Base-by-base conservation (phyloP, 1,139 yeast genomes). In the Yamadazyma conglobata region DNA sequence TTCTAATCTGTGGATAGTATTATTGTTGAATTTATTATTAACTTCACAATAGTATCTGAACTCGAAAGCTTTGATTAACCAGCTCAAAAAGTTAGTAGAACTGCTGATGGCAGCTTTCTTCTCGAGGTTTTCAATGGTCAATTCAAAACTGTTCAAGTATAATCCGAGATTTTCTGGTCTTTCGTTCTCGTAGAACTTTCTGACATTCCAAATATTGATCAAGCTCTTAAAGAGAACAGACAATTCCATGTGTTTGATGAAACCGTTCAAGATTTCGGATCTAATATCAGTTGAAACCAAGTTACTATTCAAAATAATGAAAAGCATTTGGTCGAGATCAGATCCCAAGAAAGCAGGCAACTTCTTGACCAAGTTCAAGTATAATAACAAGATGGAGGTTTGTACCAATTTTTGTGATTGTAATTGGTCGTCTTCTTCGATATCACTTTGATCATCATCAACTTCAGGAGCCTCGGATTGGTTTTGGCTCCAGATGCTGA, bases 301-400 rank as follows among this genome's bases (percentile, higher is more conserved):
- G 30, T 70, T 66, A 30, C 87, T 76, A 26, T 64, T 60, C 42
- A 87, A 72, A 14, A 82, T 60, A 9, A 79, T 64, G 32, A 65
- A 59, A 37, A 87, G 58, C 30, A 86, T 71, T 31, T 77, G 76
- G 34, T 70, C 72, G 45, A 88, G 62, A 18, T 32, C 79, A 6
- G 93, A 77, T 13, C 77, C 66, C 63, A 91, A 73, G 53, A 91
- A 91, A 10, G 87, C 81, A 22, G 98, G 97, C 44, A 93, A 79
- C 47, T 86, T 79, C 56, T 82, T 86, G 30, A 89, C 64, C 49
- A 87, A 69, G 27, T 89, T 74, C 4, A 95, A 79, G 38, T 86
- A 68, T 32, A 91, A 64, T 24, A 86, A 74, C 42, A 87, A 61
- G 11, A 83, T 69, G 0, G 96, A 76, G 6, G 81, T 64, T 50